phyloP scores from a whole-genome alignment of 139 green algal species.

The Auxenochlorella pyrenoidosa region DNA sequence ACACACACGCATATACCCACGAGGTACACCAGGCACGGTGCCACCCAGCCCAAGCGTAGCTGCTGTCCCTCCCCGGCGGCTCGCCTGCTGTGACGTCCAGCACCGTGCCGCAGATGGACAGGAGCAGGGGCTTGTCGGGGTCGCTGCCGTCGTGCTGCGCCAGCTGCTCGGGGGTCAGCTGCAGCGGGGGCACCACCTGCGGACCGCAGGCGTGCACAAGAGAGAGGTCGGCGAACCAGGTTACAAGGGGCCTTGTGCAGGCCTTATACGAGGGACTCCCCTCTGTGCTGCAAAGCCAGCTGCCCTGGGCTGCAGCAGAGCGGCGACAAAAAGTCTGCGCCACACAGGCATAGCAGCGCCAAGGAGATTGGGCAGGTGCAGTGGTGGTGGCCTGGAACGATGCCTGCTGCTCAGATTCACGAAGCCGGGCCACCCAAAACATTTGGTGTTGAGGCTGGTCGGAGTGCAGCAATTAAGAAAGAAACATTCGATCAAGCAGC shows the following conservation, averaged over 20 bases:
- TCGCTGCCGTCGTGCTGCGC: constrained; percentile 67
- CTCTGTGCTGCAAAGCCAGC: too few species aligned
- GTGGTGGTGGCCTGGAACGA: too few species aligned
- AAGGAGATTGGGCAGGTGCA: background rate
- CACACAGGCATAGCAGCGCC: too few species aligned
- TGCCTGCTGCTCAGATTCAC: too few species aligned
- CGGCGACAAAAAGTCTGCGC: too few species aligned
- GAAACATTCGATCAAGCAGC: background rate
- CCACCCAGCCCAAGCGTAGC: too few species aligned
- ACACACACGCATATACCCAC: background rate
- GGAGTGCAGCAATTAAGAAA: background rate
- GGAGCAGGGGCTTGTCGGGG: constrained; percentile 65
- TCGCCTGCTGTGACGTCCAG: constrained; percentile 77
- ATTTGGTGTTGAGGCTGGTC: too few species aligned
- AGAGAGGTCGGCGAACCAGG: too few species aligned
- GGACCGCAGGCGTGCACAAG: too few species aligned
- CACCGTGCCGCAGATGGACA: constrained; percentile 78
- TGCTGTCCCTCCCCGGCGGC: background rate
- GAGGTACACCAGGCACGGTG: too few species aligned
- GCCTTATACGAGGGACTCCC: too few species aligned
- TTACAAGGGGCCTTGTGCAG: background rate
- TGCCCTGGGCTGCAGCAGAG: background rate
- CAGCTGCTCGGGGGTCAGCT: constrained; percentile 74
- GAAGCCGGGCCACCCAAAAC: too few species aligned
- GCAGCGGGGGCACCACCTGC: constrained; percentile 69